Percentiles rank a stretch among this genome's conserved stretches.
These are phyloP conservation scores for Phlyctochytrium arcticum DNA, from an alignment of 192 early-diverging fungal genomes.

Conservation along the genomic window DNA sequence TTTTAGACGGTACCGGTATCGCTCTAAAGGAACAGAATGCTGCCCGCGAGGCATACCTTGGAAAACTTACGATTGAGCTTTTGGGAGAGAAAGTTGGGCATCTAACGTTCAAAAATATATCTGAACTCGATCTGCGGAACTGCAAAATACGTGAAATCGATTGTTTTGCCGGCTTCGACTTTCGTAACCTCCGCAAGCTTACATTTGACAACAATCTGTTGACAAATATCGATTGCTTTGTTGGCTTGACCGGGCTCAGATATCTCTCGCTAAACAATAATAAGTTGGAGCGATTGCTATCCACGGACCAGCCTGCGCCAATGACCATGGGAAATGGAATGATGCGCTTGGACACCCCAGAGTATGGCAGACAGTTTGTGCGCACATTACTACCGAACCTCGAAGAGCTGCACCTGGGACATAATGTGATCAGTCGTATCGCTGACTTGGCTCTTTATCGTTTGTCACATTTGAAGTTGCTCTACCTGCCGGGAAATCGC, in stretches of 20 bases:
- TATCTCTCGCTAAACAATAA: constrained; percentile 52
- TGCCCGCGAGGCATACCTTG: constrained; percentile 54
- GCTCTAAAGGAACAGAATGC: constrained; percentile 46
- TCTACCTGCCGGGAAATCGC: constrained; percentile 53
- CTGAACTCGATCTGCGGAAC: constrained; percentile 57
- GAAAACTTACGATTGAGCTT: constrained; percentile 56
- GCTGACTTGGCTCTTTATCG: constrained; percentile 48
- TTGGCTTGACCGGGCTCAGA: constrained; percentile 34
- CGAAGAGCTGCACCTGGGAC: constrained; percentile 56
- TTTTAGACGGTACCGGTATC: constrained; percentile 53
- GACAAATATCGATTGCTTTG: constrained; percentile 46
- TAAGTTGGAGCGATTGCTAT: constrained; percentile 46
- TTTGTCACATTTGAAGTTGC: constrained; percentile 42
- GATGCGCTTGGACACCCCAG: constrained; percentile 4
- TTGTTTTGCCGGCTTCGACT: constrained; percentile 49
- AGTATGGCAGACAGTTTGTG: neutral
- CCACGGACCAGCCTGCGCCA: constrained; percentile 29
- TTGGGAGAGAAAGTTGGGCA: constrained; percentile 59
- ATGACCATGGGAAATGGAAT: constrained; percentile 8
- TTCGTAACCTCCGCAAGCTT: constrained; percentile 49
- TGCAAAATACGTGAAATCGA: constrained; percentile 61
- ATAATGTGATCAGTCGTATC: constrained; percentile 49
- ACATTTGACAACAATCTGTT: constrained; percentile 59
- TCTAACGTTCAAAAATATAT: constrained; percentile 48
- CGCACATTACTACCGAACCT: constrained; percentile 36